Percentiles rank a stretch among this genome's conserved stretches.
Evolutionary conservation across 2,329 filamentous ascomycete genomes (phyloP).

Genomic region (Penicillium sp.): DNA sequence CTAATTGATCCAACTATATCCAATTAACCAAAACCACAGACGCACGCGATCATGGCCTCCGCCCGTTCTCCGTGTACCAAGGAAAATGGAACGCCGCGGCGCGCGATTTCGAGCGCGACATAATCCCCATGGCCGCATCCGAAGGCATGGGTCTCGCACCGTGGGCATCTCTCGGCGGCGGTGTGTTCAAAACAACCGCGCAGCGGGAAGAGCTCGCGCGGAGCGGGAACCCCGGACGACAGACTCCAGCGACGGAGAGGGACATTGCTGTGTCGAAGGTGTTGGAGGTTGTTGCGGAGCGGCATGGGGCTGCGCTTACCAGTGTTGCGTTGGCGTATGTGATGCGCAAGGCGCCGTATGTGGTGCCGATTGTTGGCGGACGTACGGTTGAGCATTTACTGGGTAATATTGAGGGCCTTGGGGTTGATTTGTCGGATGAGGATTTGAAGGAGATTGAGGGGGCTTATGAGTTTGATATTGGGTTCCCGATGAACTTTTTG

Average conservation of each 20-base stretch:
- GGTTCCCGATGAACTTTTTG: constrained; percentile 18
- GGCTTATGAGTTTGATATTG: constrained; percentile 53
- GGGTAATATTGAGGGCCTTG: constrained; percentile 57
- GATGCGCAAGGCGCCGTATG: constrained; percentile 51
- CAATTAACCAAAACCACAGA: constrained; percentile 33
- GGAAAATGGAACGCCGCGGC: constrained; percentile 60
- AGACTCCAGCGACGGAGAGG: constrained; percentile 13
- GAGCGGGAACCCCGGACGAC: constrained; percentile 29
- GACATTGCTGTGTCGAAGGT: constrained; percentile 21
- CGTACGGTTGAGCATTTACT: constrained; percentile 53
- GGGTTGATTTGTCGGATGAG: constrained; percentile 49
- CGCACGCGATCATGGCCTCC: constrained; percentile 66
- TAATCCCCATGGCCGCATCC: constrained; percentile 61
- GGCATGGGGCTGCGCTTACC: constrained; percentile 16
- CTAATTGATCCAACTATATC: too few species aligned
- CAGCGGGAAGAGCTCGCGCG: constrained; percentile 28
- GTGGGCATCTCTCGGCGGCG: constrained; percentile 52
- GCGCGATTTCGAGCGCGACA: constrained; percentile 68
- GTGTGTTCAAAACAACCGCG: constrained; percentile 48
- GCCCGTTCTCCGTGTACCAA: constrained; percentile 68
- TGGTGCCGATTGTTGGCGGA: constrained; percentile 55
- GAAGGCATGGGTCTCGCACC: constrained; percentile 62
- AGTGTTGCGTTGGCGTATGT: constrained; percentile 51
- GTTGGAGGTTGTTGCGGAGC: constrained; percentile 17
- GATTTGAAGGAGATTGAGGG: constrained; percentile 57